Evolutionary conservation across 495 filamentous ascomycete species (phyloP).

Genomic region (Penicillium cosmopolitanum): DNA sequence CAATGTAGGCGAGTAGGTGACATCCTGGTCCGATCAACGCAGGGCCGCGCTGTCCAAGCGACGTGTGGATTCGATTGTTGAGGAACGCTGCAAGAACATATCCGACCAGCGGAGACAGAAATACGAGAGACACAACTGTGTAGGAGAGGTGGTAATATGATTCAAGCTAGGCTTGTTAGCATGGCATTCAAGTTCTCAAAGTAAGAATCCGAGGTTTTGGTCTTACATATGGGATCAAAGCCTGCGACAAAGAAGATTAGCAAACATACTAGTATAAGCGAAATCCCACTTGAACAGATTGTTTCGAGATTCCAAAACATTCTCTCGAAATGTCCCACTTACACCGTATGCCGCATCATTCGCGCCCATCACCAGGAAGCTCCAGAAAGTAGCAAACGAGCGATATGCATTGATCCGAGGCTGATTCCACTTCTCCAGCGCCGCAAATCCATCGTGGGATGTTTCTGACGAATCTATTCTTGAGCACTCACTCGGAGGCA

Average conservation of each 20-base stretch:
- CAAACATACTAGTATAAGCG: background rate
- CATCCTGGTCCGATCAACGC: constrained; percentile 66
- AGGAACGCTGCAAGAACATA: constrained; percentile 60
- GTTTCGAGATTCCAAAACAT: too few relatives aligned
- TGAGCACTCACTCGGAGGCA: constrained; percentile 14
- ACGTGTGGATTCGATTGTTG: constrained; percentile 60
- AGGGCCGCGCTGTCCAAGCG: constrained; percentile 74
- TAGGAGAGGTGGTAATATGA: constrained; percentile 61
- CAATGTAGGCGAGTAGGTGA: constrained; percentile 65
- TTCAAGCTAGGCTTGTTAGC: constrained; percentile 51
- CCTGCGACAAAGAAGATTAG: constrained; percentile 36
- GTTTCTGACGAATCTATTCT: background rate
- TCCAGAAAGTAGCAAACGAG: constrained; percentile 67
- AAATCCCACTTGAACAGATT: background rate
- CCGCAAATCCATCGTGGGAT: constrained; percentile 15
- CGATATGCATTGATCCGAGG: constrained; percentile 67
- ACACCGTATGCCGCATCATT: constrained; percentile 85
- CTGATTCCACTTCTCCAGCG: constrained; percentile 66
- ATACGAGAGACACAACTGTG: constrained; percentile 64
- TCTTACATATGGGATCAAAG: constrained; percentile 62
- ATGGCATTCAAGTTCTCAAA: background rate
- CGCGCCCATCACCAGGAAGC: constrained; percentile 77
- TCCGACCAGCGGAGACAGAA: constrained; percentile 63
- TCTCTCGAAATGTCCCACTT: constrained; percentile 26
- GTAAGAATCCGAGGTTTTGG: background rate